A percentile compares a stretch with the other conserved stretches of the same genome.
Evolutionary conservation across 2,329 filamentous ascomycete species (phyloP).

Genomic region (Boeremia exigua): DNA sequence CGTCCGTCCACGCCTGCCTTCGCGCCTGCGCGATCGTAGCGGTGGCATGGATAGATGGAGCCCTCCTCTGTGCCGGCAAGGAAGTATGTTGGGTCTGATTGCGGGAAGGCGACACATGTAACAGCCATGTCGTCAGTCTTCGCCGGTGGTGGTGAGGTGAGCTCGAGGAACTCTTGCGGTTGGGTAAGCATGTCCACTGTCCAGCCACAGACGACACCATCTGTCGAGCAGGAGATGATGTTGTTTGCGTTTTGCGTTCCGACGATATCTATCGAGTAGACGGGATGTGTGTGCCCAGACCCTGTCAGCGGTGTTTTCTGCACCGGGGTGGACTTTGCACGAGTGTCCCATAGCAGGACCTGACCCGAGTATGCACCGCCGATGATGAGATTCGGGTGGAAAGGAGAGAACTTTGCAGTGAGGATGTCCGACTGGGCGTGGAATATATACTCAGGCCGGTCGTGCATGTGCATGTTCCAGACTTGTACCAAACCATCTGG

Average conservation of each 20-base stretch:
- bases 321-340: conserved; percentile 80
- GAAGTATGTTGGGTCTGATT: conserved; percentile 96
- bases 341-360: conserved; percentile 95
- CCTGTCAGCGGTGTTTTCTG: conserved; percentile 96
- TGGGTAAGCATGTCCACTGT: conserved; percentile 97
- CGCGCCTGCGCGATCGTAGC: conserved; percentile 95
- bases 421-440: conserved; percentile 95
- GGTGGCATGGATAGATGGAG: conserved; percentile 92
- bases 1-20: conserved; percentile 94
- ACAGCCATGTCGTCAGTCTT: conserved; percentile 94
- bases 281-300: conserved; percentile 92
- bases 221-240: conserved; percentile 95
- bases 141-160: conserved; percentile 78
- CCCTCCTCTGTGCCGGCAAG: conserved; percentile 97
- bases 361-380: conserved; percentile 97
- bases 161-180: conserved; percentile 90
- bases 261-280: conserved; percentile 94
- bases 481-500: conserved; percentile 93
- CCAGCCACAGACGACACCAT: conserved; percentile 96
- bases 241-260: conserved; percentile 99
- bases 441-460: conserved; percentile 94
- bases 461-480: conserved; percentile 95
- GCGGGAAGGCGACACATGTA: conserved; percentile 91
- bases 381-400: conserved; percentile 94
- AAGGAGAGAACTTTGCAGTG: conserved; percentile 96